These are phyloP conservation scores for Alopecurus myosuroides DNA, from an alignment of 176 grass and related monocot genomes.

Conservation along the genomic window DNA sequence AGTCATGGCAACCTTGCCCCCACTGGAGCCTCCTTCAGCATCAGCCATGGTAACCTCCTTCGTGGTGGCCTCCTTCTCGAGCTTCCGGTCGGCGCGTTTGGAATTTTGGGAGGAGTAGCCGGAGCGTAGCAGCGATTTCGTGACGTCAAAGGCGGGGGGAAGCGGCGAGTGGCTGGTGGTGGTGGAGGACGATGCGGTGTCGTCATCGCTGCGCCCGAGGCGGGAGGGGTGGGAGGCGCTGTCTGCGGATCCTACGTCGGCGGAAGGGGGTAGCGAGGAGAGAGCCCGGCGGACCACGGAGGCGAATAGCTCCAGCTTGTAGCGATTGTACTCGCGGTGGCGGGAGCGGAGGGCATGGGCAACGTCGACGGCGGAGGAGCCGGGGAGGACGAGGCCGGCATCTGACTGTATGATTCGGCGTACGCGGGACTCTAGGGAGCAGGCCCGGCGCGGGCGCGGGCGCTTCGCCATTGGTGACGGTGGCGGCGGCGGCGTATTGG, in stretches of 20 bases:
- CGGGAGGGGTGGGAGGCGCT: not conserved
- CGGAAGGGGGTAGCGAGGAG: not conserved
- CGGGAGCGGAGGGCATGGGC: constrained; percentile 45
- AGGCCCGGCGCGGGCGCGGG: constrained; percentile 17
- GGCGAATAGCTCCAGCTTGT: constrained; percentile 47
- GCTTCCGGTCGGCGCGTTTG: constrained; percentile 11
- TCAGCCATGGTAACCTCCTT: constrained; percentile 1
- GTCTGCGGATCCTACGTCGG: not conserved
- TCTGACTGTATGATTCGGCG: constrained; percentile 29
- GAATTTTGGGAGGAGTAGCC: constrained; percentile 42
- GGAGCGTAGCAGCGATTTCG: constrained; percentile 50
- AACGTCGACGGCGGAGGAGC: constrained; percentile 35
- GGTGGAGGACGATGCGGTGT: constrained; percentile 32
- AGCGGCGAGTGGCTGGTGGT: constrained; percentile 3
- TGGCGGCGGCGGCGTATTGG: not conserved
- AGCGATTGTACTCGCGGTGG: constrained; percentile 35
- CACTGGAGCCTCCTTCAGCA: not conserved
- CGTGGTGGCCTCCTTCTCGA: constrained; percentile 46
- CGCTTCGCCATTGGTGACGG: constrained; percentile 53
- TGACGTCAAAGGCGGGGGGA: constrained; percentile 41
- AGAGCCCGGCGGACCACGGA: constrained; percentile 27
- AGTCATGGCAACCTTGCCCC: too few species aligned
- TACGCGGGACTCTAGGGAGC: constrained; percentile 18
- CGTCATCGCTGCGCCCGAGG: constrained; percentile 5
- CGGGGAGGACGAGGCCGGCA: constrained; percentile 9